These are phyloP conservation scores for Wickerhamomyces ciferrii DNA, from an alignment of 805 yeast genomes.

Conservation along the genomic window DNA sequence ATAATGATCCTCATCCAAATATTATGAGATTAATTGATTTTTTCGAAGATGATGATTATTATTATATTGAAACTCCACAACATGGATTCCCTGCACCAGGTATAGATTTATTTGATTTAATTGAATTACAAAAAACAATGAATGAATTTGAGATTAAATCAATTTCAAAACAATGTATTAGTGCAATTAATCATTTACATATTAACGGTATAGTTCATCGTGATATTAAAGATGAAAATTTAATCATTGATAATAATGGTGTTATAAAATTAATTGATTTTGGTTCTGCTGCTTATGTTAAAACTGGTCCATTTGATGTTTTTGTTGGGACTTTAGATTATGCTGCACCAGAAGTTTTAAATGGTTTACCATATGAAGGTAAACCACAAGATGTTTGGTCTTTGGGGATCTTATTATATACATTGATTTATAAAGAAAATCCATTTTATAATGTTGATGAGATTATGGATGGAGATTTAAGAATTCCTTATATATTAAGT, in stretches of 20 bases:
- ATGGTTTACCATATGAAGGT: constrained; percentile 87
- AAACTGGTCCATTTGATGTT: constrained; percentile 93
- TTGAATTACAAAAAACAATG: constrained; percentile 82
- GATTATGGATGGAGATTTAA: constrained; percentile 83
- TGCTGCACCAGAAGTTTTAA: constrained; percentile 94
- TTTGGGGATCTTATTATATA: constrained; percentile 83
- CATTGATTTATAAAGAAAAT: constrained; percentile 87
- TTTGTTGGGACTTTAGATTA: constrained; percentile 97
- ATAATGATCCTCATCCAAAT: constrained; percentile 77
- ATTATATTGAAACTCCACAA: constrained; percentile 86
- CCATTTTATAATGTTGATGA: constrained; percentile 96
- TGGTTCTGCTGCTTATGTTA: constrained; percentile 89
- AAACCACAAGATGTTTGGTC: constrained; percentile 98
- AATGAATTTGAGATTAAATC: constrained; percentile 71
- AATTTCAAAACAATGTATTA: constrained; percentile 73
- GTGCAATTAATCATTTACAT: constrained; percentile 80
- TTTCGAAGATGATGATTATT: constrained; percentile 86
- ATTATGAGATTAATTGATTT: constrained; percentile 83
- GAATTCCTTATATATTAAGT: constrained; percentile 60
- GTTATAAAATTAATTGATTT: constrained; percentile 85
- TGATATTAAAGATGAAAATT: constrained; percentile 92
- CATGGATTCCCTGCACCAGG: constrained; percentile 84
- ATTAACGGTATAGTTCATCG: constrained; percentile 85
- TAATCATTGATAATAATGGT: constrained; percentile 80
- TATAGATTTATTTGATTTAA: constrained; percentile 86